Evolutionary conservation across 768 basidiomycete genomes (phyloP).

Genomic region (Tylopilus balloui): DNA sequence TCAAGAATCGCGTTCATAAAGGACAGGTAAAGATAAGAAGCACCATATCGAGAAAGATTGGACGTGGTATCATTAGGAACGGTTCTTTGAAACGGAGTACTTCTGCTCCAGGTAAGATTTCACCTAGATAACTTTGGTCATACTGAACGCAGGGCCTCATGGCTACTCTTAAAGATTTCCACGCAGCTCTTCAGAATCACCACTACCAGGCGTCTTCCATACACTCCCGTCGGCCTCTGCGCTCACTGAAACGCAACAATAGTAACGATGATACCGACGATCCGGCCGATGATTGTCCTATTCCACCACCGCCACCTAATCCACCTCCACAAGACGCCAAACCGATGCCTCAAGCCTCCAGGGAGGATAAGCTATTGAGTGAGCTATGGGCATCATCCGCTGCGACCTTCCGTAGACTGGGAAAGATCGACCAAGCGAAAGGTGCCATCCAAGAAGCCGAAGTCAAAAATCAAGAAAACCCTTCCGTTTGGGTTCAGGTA

Average conservation of each 20-base stretch:
- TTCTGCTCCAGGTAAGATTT: conserved; percentile 62
- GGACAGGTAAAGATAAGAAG: conserved; percentile 66
- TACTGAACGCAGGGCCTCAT: conserved; percentile 2
- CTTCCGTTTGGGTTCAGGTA: conserved; percentile 94
- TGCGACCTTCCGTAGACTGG: conserved; percentile 85
- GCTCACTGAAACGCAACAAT: conserved; percentile 40
- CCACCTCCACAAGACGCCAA: conserved; percentile 36
- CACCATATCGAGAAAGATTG: conserved; percentile 74
- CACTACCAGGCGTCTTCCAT: conserved; percentile 78
- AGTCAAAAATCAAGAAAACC: conserved; percentile 77
- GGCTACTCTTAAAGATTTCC: conserved; percentile 50
- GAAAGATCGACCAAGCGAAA: conserved; percentile 85
- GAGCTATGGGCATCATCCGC: conserved; percentile 93
- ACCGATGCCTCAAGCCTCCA: conserved; percentile 39
- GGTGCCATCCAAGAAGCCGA: conserved; percentile 96
- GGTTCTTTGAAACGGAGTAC: conserved; percentile 53
- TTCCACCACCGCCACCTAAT: conserved; percentile 30
- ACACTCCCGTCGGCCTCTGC: conserved; percentile 66
- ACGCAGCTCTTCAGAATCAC: conserved; percentile 54
- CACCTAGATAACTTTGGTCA: not conserved
- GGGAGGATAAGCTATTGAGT: conserved; percentile 66
- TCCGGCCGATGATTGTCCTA: conserved; percentile 34
- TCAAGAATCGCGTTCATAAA: conserved; percentile 71
- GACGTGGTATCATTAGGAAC: conserved; percentile 59
- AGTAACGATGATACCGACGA: conserved; percentile 32